These are phyloP conservation scores for Coemansia sp. DNA, from an alignment of 192 early-diverging fungal genomes.

Conservation along the genomic window DNA sequence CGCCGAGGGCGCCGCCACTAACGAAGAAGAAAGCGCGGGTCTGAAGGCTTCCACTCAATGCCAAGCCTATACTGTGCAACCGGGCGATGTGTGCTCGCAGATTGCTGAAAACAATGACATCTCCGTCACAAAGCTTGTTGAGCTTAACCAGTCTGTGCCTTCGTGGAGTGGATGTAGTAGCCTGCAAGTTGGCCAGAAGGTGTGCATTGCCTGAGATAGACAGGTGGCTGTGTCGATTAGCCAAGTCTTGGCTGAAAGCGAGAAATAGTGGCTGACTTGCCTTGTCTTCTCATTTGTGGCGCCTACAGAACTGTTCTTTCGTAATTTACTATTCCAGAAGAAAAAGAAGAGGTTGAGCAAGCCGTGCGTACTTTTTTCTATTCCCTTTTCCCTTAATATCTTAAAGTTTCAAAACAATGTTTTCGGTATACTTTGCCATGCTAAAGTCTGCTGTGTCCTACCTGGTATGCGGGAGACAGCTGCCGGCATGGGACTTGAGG, in stretches of 20 bases:
- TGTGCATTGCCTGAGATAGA: constrained; percentile 16
- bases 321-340: too few relatives aligned
- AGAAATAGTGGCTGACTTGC: not conserved
- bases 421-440: constrained; percentile 7
- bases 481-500: constrained; percentile 29
- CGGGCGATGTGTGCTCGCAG: constrained; percentile 37
- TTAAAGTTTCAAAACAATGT: not conserved
- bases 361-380: not conserved
- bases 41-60: constrained; percentile 4
- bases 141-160: constrained; percentile 11
- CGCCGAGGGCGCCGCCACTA: not conserved
- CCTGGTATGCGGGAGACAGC: constrained; percentile 8
- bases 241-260: too few relatives aligned
- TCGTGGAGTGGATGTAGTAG: constrained; percentile 30
- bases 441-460: constrained; percentile 10
- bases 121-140: constrained; percentile 17
- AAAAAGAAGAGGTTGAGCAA: not conserved
- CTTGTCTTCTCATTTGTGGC: not conserved
- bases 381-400: not conserved
- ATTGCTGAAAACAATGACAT: constrained; percentile 18
- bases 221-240: not conserved
- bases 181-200: constrained; percentile 23
- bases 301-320: too few relatives aligned
- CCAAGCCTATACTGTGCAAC: constrained; percentile 27
- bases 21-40: not conserved